Base-by-base conservation (phyloP, 768 basidiomycete species). In the Tricholoma sp. region DNA sequence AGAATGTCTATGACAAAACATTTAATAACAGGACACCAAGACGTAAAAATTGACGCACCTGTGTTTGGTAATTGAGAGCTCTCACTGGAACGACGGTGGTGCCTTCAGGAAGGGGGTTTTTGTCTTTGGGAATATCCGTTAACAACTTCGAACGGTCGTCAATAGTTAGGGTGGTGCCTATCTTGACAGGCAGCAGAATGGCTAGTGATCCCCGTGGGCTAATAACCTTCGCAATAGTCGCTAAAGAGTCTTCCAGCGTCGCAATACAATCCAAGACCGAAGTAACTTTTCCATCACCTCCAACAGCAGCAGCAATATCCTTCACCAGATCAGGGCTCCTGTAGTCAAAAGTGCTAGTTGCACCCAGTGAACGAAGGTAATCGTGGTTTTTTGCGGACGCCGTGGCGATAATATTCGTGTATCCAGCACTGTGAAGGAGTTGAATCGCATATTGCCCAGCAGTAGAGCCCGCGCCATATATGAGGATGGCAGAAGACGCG, bases 111-210 rank as follows among this genome's bases (percentile, higher is more conserved):
- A 82, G 76, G 6, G 75, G 74, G 55, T 71, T 73, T 57, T 65
- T 65, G 19, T 72, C 68, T 19, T 69, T 58, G 3, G 74, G 72
- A 3, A 77, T 22, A 31, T 73, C 74, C 57, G 66, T 57, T 49
- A 62, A 64, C 64, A 79, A 66, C 1, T 74, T 57, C 29, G 67
- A 64, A 9, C 64, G 66, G 5, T 59, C 54, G 3, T 60, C 63
- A n/a, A 65, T 69, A 4, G 69, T 73, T 11, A 79, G 65, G 0
- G 70, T 65, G n/a, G 64, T 66, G 12, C 77, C 76, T 56, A 74
- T 68, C 61, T 83, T 83, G 50, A 81, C 64, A 0, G 81, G 80
- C 47, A 79, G 56, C 22, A 82, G 66, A 16, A 79, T 54, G 2
- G 80, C 80, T 4, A 79, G 67, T 31, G 63, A 74, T 32, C 74